Conservation (phyloP, 345 rosid species). For the Syzygium aqueum region DNA sequence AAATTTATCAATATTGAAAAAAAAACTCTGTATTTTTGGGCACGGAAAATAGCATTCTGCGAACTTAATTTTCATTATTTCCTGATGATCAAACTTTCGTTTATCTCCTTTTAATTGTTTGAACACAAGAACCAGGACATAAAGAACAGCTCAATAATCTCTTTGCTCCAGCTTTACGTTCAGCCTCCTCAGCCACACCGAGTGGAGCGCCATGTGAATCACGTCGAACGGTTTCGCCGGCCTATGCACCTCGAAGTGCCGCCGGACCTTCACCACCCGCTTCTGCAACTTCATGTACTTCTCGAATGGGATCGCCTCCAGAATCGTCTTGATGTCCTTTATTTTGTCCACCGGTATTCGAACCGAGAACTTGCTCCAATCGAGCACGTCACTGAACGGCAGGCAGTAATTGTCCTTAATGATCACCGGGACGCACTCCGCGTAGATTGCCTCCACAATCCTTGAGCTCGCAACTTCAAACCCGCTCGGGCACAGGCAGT, state of each 20-base stretch:
- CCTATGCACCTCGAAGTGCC: constrained; percentile 45
- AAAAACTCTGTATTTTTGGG: neutral
- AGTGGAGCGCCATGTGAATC: constrained; percentile 49
- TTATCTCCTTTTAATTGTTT: too few relatives aligned
- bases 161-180: constrained; percentile 17
- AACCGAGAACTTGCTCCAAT: neutral
- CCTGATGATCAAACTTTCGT: too few relatives aligned
- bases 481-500: constrained; percentile 13
- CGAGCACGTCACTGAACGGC: neutral
- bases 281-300: constrained; percentile 28
- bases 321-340: constrained; percentile 26
- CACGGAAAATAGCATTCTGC: neutral
- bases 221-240: constrained; percentile 42
- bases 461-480: neutral
- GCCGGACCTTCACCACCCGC: constrained; percentile 21
- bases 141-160: neutral
- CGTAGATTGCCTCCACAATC: neutral
- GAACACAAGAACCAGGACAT: neutral
- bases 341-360: neutral
- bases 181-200: constrained; percentile 54
- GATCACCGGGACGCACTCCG: neutral
- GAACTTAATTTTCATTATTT: neutral
- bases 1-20: neutral
- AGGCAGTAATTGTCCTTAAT: neutral
- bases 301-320: constrained; percentile 19